A percentile compares a stretch with the other conserved stretches of the same genome.
phyloP scores from a whole-genome alignment of 2,329 filamentous ascomycete genomes.

The Coniochaeta sp. region DNA sequence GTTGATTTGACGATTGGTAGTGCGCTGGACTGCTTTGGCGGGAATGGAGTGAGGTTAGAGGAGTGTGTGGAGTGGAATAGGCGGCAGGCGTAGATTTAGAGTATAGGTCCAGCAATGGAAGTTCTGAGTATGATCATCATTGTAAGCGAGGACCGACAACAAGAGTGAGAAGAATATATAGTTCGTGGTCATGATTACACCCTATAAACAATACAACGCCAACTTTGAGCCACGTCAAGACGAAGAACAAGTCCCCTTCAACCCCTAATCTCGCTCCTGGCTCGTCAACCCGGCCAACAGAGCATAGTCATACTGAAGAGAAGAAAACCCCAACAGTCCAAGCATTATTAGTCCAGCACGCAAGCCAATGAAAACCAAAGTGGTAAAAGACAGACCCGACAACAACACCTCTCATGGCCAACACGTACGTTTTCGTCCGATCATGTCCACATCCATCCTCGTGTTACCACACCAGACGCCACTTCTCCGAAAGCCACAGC shows the following conservation, averaged over 20 bases:
- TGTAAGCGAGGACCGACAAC: background rate
- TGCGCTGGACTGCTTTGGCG: conserved; percentile 92
- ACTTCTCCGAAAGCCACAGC: too few relatives aligned
- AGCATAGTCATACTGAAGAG: background rate
- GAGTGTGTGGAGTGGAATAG: conserved; percentile 88
- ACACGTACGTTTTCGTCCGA: background rate
- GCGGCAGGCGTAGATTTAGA: conserved; percentile 26
- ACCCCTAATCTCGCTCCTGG: background rate
- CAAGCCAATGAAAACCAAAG: background rate
- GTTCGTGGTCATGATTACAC: conserved; percentile 5
- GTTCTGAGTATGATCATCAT: too few relatives aligned
- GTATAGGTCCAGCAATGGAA: too few relatives aligned
- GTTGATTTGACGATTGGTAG: conserved; percentile 95
- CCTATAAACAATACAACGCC: conserved; percentile 9
- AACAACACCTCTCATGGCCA: background rate
- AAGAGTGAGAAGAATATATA: conserved; percentile 10
- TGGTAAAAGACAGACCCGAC: background rate
- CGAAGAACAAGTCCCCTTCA: background rate
- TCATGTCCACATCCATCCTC: background rate
- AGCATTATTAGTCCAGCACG: background rate
- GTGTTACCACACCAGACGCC: background rate
- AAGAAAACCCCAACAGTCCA: background rate
- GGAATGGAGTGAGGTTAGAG: conserved; percentile 74
- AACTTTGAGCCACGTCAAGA: conserved; percentile 9
- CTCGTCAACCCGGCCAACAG: background rate